Conservation (phyloP, 164 flowering plant species). For the Berberis thunbergii region DNA sequence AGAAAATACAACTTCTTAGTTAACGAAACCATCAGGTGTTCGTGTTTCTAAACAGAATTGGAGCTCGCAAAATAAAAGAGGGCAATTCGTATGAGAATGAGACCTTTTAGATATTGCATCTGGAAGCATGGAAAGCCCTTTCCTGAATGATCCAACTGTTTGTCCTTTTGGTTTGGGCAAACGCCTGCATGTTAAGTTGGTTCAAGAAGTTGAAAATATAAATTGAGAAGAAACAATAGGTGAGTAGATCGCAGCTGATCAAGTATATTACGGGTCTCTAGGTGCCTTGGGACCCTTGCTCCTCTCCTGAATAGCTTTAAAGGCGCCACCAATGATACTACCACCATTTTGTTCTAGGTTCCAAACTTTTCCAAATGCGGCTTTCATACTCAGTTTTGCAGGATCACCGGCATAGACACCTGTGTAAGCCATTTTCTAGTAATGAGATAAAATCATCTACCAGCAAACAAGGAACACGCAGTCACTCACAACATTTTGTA, state of each 20-base stretch:
- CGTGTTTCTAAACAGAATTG: not conserved
- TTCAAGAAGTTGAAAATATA: conserved; percentile 7
- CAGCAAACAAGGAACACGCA: too few relatives aligned
- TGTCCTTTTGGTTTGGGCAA: conserved; percentile 89
- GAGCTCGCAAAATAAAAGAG: too few relatives aligned
- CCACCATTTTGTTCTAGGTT: conserved; percentile 88
- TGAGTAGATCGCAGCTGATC: conserved; percentile 4
- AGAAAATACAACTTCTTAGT: not conserved
- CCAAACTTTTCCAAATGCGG: conserved; percentile 98
- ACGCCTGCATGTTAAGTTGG: conserved; percentile 40
- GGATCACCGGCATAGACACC: conserved; percentile 99
- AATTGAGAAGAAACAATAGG: not conserved
- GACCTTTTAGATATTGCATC: conserved; percentile 77
- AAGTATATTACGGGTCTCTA: conserved; percentile 65
- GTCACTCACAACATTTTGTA: too few relatives aligned
- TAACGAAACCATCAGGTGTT: not conserved
- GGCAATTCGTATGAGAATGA: too few relatives aligned
- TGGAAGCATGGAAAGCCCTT: conserved; percentile 79
- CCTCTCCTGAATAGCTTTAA: conserved; percentile 65
- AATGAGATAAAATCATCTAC: not conserved
- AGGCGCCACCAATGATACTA: conserved; percentile 78
- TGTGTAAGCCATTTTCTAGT: conserved; percentile 16
- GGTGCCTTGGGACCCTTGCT: conserved; percentile 48
- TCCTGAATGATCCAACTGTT: conserved; percentile 92
- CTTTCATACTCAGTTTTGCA: conserved; percentile 92